Evolutionary conservation across 148 eudicot species (phyloP), one percentile per base, ranked within the genome.

Genomic region (Drosera capensis): DNA sequence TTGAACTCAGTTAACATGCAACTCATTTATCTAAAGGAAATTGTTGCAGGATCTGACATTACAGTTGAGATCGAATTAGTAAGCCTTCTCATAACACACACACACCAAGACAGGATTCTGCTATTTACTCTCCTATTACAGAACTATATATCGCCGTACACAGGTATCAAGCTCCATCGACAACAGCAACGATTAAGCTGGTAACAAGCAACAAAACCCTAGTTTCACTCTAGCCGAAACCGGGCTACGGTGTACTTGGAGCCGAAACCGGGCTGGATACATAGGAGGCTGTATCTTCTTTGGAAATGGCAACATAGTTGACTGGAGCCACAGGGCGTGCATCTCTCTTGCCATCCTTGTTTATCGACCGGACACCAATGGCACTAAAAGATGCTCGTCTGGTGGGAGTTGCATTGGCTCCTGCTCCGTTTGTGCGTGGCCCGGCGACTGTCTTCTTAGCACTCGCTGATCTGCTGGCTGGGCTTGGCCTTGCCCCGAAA

Each of bases 401-500:
- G 53, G 25, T 68, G 5, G 93, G 70, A 36, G 73, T 72, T 43
- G 80, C 90, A 25, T 77, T 80, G 8, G 75, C 60, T 19, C n/a
- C n/a, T n/a, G 77, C 80, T 23, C 93, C 96, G 19, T 88, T 88
- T 51, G 77, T 68, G 26, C 95, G 95, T 20, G 95, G 78, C 7
- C 95, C 94, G 17, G 58, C 65, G 14, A 59, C 82, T 64, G 85
- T 92, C 68, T 92, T 85, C 14, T 71, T 50, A 15, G 80, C 71
- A 12, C 52, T 56, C 5, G 73, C 76, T 60, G n/a, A n/a, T n/a
- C n/a, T n/a, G n/a, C 86, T 76, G 15, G 74, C 82, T 11, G 99
- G 99, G 71, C 95, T 92, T 15, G 95, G 82, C 59, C 75, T 85
- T 56, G 85, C 50, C 14, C 75, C 78, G 20, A 85, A 84, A 5